Evolutionary conservation across 1,139 yeast genomes (phyloP).

Genomic region (Blastobotrys capitulatus): DNA sequence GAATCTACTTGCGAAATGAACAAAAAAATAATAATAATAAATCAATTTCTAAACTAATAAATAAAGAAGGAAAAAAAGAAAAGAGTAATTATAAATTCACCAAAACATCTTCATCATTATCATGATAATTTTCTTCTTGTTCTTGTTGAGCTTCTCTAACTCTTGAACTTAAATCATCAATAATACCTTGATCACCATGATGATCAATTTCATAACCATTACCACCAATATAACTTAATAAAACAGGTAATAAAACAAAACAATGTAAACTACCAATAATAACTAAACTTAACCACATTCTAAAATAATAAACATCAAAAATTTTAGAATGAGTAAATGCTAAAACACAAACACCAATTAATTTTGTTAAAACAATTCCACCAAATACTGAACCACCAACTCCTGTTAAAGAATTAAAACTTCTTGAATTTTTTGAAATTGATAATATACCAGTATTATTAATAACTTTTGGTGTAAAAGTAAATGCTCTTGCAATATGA

Average conservation of each 20-base stretch:
- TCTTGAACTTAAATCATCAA: slow-evolving; percentile 30
- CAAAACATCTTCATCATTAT: not conserved
- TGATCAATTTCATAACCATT: slow-evolving; percentile 39
- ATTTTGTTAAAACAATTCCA: slow-evolving; percentile 85
- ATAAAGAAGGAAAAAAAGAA: too few species aligned
- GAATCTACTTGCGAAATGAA: not conserved
- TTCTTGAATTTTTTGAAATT: slow-evolving; percentile 36
- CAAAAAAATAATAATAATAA: not conserved
- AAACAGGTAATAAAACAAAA: slow-evolving; percentile 68
- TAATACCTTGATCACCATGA: slow-evolving; percentile 29
- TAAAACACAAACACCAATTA: slow-evolving; percentile 79
- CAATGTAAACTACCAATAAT: slow-evolving; percentile 74
- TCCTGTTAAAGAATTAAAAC: slow-evolving; percentile 57
- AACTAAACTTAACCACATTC: slow-evolving; percentile 92
- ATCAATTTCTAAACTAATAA: too few species aligned
- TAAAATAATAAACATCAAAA: slow-evolving; percentile 84
- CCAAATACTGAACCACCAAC: slow-evolving; percentile 87
- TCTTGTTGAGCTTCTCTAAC: slow-evolving; percentile 15
- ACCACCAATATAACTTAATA: slow-evolving; percentile 63
- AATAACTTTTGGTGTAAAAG: slow-evolving; percentile 34
- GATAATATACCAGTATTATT: slow-evolving; percentile 14
- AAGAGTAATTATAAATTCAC: not conserved
- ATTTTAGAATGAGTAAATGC: slow-evolving; percentile 84
- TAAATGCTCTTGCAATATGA: slow-evolving; percentile 77
- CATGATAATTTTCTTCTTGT: not conserved